Conservation (phyloP, 331 rosid species). For the Malus hybrid region DNA sequence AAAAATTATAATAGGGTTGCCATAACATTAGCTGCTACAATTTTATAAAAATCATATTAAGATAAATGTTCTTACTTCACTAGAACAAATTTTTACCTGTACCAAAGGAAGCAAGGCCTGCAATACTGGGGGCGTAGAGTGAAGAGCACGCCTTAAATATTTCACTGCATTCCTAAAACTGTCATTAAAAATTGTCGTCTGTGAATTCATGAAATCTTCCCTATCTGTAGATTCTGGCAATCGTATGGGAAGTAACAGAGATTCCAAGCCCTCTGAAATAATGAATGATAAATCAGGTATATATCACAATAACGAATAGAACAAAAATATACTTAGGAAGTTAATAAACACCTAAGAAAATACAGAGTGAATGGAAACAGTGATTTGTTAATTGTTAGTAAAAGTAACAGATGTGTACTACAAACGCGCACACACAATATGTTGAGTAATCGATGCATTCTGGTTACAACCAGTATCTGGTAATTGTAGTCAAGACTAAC, state of each 20-base stretch:
- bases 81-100: constrained; percentile 45
- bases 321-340: background rate
- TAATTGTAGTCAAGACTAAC: background rate
- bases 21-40: background rate
- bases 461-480: background rate
- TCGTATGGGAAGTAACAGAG: constrained; percentile 57
- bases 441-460: background rate
- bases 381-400: background rate
- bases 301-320: constrained; percentile 9
- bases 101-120: constrained; percentile 63
- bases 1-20: background rate
- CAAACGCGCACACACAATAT: background rate
- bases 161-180: constrained; percentile 45
- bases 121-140: constrained; percentile 32
- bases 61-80: background rate
- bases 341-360: background rate
- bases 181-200: constrained; percentile 32
- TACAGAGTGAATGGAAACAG: background rate
- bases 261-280: constrained; percentile 52
- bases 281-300: background rate
- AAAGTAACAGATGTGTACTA: background rate
- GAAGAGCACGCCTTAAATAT: constrained; percentile 46
- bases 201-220: constrained; percentile 33
- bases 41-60: background rate
- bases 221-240: constrained; percentile 33